phyloP scores from a whole-genome alignment of 495 filamentous ascomycete genomes.

The Aspergillus sclerotioniger region DNA sequence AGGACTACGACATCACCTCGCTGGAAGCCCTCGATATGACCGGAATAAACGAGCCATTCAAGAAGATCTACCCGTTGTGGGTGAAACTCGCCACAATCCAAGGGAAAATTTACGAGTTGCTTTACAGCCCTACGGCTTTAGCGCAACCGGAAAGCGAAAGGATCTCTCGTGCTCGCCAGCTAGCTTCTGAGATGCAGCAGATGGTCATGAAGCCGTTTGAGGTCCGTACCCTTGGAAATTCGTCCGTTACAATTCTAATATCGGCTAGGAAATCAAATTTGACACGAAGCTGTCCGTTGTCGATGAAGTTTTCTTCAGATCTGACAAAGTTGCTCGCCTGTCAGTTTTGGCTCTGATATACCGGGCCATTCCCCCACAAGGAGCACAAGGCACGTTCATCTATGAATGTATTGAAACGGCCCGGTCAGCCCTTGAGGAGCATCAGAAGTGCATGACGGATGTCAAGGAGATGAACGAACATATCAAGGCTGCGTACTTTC shows the following conservation, averaged over 20 bases:
- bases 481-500: conserved; percentile 56
- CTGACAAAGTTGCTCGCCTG: conserved; percentile 56
- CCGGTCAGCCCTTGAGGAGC: conserved; percentile 50
- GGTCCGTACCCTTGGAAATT: conserved; percentile 15
- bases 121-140: conserved; percentile 62
- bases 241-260: conserved; percentile 3
- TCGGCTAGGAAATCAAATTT: conserved; percentile 13
- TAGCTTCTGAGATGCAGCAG: conserved; percentile 36
- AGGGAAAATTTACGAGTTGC: conserved; percentile 54
- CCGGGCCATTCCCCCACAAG: conserved; percentile 55
- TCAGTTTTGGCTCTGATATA: conserved; percentile 59
- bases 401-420: conserved; percentile 61
- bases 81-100: conserved; percentile 55
- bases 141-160: conserved; percentile 46
- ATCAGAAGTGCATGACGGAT: conserved; percentile 49
- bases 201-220: conserved; percentile 34
- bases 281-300: conserved; percentile 19
- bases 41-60: conserved; percentile 26
- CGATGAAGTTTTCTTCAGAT: conserved; percentile 48
- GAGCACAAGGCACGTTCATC: conserved; percentile 48
- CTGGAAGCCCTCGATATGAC: conserved; percentile 33
- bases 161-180: conserved; percentile 27
- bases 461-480: conserved; percentile 45
- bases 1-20: conserved; percentile 64
- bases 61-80: conserved; percentile 39